A percentile compares a stretch with the other conserved stretches of the same genome.
Conservation (phyloP, 2,329 filamentous ascomycete genomes). For the Aureobasidium melanogenum region DNA sequence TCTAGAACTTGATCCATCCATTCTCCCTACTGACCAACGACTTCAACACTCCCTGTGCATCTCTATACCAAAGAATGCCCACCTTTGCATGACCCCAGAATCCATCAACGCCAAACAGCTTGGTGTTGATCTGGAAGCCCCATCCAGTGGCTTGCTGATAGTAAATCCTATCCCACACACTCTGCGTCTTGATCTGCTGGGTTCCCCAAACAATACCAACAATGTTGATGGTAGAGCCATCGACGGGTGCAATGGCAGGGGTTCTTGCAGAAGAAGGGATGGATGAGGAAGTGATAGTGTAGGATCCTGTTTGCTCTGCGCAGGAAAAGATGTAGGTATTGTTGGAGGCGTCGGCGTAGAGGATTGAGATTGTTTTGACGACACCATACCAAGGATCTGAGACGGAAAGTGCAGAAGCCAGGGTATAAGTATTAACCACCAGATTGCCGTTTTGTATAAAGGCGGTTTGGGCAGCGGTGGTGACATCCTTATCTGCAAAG, state of each 20-base stretch:
- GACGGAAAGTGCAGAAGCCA: background rate
- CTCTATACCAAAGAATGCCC: constrained; percentile 10
- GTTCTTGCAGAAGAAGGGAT: background rate
- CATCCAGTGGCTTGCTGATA: background rate
- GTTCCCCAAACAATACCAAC: constrained; percentile 1
- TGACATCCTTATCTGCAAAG: constrained; percentile 12
- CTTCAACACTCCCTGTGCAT: constrained; percentile 4
- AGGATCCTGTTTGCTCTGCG: constrained; percentile 10
- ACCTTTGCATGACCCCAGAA: constrained; percentile 2
- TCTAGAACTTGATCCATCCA: constrained; percentile 4
- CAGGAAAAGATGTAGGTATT: constrained; percentile 9
- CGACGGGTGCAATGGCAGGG: background rate
- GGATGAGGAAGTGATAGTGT: constrained; percentile 4
- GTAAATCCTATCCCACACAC: background rate
- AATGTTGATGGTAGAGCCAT: background rate
- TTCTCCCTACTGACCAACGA: constrained; percentile 2
- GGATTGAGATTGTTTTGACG: constrained; percentile 7
- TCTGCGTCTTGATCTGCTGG: background rate
- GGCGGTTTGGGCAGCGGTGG: background rate
- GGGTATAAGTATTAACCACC: constrained; percentile 12
- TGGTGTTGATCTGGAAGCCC: background rate
- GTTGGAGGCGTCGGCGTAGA: constrained; percentile 10
- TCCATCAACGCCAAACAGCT: constrained; percentile 8
- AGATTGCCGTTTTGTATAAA: constrained; percentile 6
- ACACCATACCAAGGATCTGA: constrained; percentile 10